phyloP scores from a whole-genome alignment of 768 basidiomycete genomes.

The Cystobasidiopsis lactophilus region DNA sequence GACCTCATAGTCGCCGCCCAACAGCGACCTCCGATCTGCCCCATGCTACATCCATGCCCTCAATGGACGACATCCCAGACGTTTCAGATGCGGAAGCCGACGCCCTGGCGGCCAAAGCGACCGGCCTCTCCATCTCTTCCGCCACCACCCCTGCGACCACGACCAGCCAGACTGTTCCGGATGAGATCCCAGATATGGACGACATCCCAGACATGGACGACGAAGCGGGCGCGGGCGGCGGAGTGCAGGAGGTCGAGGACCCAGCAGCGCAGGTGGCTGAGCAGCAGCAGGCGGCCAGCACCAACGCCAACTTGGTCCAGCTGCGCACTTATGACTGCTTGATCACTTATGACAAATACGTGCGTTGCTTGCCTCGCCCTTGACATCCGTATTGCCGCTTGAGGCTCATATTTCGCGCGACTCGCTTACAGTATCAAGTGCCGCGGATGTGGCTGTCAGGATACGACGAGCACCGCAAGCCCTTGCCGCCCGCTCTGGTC shows the following conservation, averaged over 20 bases:
- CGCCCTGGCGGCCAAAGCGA: conserved; percentile 1
- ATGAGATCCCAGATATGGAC: conserved; percentile 48
- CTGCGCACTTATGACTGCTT: conserved; percentile 97
- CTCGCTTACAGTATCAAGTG: conserved; percentile 46
- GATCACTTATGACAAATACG: conserved; percentile 97
- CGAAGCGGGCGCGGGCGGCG: conserved; percentile 30
- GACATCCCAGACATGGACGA: conserved; percentile 99
- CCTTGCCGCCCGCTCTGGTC: conserved; percentile 62
- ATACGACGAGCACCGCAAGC: conserved; percentile 60
- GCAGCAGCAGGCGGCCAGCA: not conserved
- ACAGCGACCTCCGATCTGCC: not conserved
- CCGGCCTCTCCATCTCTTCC: not conserved
- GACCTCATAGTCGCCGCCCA: not conserved
- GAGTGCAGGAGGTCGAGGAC: conserved; percentile 56
- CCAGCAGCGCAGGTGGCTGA: conserved; percentile 27
- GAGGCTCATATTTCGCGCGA: no score
- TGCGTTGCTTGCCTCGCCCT: no score
- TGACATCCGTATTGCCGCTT: no score
- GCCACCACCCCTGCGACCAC: not conserved
- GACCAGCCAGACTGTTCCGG: not conserved
- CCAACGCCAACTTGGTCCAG: conserved; percentile 38
- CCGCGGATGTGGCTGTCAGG: conserved; percentile 94
- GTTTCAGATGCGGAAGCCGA: not conserved
- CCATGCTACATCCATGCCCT: not conserved
- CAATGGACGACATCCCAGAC: conserved; percentile 31